Percentiles rank a stretch among this genome's conserved stretches.
Evolutionary conservation across 73 alveolate genomes (phyloP).

Genomic region (Tetrahymena borealis): DNA sequence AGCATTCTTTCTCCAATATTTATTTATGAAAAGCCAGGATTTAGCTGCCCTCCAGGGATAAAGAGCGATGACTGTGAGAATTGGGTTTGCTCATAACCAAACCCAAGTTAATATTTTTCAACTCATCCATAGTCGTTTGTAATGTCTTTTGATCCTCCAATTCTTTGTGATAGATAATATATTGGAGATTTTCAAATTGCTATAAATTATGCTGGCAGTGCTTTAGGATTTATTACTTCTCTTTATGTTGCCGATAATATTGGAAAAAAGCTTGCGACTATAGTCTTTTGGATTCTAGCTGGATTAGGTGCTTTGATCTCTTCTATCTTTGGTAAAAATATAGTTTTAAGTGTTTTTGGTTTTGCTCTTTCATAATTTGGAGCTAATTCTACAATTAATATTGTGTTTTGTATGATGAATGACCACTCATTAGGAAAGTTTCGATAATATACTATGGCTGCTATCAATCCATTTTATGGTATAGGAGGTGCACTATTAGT

Average conservation of each 20-base stretch:
- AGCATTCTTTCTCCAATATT: neutral
- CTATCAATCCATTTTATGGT: neutral
- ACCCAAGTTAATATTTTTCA: neutral
- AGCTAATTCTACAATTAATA: neutral
- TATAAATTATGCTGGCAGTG: neutral
- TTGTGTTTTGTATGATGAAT: neutral
- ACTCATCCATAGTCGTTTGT: neutral
- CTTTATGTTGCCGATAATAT: neutral
- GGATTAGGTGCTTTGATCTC: neutral
- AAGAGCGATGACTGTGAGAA: neutral
- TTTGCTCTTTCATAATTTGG: neutral
- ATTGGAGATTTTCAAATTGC: neutral
- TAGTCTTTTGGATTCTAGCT: neutral
- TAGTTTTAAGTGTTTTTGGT: neutral
- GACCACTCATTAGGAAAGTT: neutral
- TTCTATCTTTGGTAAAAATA: neutral
- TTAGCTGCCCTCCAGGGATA: neutral
- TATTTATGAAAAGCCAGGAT: neutral
- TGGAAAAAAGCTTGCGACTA: neutral
- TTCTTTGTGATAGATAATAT: neutral
- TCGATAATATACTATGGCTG: neutral
- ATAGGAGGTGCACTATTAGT: neutral
- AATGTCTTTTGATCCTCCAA: neutral
- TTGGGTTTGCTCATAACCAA: neutral
- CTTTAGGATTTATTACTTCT: neutral